phyloP scores from a whole-genome alignment of 495 filamentous ascomycete genomes.

The Penicillium crystallinum region DNA sequence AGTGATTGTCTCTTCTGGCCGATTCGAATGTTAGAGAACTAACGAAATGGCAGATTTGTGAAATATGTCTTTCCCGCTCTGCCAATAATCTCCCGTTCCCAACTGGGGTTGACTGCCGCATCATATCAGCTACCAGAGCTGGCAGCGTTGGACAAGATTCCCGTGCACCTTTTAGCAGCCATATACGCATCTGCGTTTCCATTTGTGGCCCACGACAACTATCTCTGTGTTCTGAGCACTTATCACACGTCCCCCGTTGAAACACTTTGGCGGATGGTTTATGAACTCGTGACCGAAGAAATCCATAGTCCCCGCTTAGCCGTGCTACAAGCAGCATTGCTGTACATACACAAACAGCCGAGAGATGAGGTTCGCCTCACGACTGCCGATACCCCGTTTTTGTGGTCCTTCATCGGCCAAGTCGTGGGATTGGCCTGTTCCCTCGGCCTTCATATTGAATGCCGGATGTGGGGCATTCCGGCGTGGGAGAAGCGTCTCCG shows the following conservation, averaged over 20 bases:
- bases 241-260: constrained; percentile 27
- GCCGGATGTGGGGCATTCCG: constrained; percentile 82
- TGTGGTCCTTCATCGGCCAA: constrained; percentile 36
- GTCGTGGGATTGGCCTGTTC: constrained; percentile 28
- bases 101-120: constrained; percentile 17
- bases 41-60: constrained; percentile 21
- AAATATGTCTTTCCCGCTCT: constrained; percentile 29
- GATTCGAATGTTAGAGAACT: not conserved
- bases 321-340: constrained; percentile 30
- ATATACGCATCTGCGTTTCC: constrained; percentile 34
- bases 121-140: constrained; percentile 17
- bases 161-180: constrained; percentile 31
- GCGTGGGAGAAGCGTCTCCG: constrained; percentile 78
- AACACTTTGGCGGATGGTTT: constrained; percentile 29
- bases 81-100: constrained; percentile 29
- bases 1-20: not conserved
- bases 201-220: constrained; percentile 31
- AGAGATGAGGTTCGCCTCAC: constrained; percentile 15
- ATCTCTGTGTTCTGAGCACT: constrained; percentile 25
- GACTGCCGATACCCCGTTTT: constrained; percentile 28
- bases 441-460: constrained; percentile 82
- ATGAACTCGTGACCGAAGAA: constrained; percentile 30
- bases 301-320: constrained; percentile 32
- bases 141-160: constrained; percentile 16
- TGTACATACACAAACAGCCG: constrained; percentile 29